Base-by-base conservation (phyloP, 495 filamentous ascomycete genomes). In the Penicillium silybi region DNA sequence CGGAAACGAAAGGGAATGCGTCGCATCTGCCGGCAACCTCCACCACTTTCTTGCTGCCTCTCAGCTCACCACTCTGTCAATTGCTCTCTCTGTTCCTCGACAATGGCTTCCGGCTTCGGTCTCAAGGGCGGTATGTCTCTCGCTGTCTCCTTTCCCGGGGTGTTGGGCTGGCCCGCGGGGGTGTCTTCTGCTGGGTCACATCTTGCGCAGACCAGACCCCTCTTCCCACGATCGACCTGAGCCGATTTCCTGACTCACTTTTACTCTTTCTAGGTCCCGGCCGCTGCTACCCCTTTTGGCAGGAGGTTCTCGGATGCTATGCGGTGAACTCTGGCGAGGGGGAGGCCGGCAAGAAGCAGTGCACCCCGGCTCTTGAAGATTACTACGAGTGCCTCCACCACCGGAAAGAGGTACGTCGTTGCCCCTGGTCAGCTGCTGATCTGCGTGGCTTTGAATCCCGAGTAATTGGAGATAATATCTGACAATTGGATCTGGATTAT, bases 261-360 rank as follows among this genome's bases (percentile, higher is more conserved):
- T 23, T 50, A 51, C 62, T 59, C 50, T 48, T 48, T 59, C 49
- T 69, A 96, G 92, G 90, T 62, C 86, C 84, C 53, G 84, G 83
- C 62, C 85, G 95, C 75, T 99, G 93, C 85, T 97, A 95, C 73
- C 88, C 89, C 67, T 99, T 97, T 83, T 99, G 95, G 95, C 93
- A 95, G 74, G 89, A 95, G 64, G 75, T 91, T 48, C 84, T 95
- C 56, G 86, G 86, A 59, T 95, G 89, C 80, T 95, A 95, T 66
- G 88, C 92, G 42, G 81, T 91, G 64, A 92, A 92, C 71, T 84
- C 86, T 43, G 79, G 75, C 46, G 71, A 83, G 40, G 85, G 88
- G 19, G 85, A 92, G 61, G 78, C 82, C 9, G 91, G 91, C 41
- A 92, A 89, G 74, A 87, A 84, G 76, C 96, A 95, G 77, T 99